Conservation (phyloP, 208 protist genomes). For the Wallacemonas rigidus region DNA sequence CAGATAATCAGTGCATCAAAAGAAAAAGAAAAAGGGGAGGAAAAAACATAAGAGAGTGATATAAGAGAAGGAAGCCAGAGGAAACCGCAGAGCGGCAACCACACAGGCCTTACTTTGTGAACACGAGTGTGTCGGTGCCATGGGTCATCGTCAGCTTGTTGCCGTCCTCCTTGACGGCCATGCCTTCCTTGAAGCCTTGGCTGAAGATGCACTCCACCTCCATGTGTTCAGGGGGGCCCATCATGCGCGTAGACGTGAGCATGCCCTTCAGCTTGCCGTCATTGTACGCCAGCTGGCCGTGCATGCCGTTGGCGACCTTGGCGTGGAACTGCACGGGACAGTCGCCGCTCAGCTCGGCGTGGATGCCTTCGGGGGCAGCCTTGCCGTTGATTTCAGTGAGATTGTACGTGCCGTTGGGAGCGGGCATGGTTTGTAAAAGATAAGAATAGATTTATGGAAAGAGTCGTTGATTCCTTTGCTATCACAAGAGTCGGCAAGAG, state of each 20-base stretch:
- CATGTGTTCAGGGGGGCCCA: conserved; percentile 34
- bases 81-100: neutral
- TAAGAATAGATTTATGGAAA: neutral
- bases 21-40: conserved; percentile 7
- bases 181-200: conserved; percentile 36
- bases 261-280: conserved; percentile 41
- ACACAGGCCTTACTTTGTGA: conserved; percentile 11
- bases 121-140: conserved; percentile 33
- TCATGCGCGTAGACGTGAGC: conserved; percentile 42
- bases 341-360: neutral
- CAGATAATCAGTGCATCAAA: neutral
- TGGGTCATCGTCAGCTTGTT: conserved; percentile 34
- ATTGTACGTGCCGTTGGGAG: conserved; percentile 29
- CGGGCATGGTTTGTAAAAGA: conserved; percentile 1
- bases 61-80: conserved; percentile 20
- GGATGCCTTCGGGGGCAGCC: conserved; percentile 16
- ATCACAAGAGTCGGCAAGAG: neutral
- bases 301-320: conserved; percentile 45
- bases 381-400: conserved; percentile 35
- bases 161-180: conserved; percentile 29
- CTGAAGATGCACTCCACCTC: conserved; percentile 44
- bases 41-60: conserved; percentile 24
- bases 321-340: conserved; percentile 24
- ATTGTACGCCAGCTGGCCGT: conserved; percentile 22
- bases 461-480: neutral